These are phyloP conservation scores for Cyclotella baltica DNA, from an alignment of 108 stramenopile genomes.

Conservation along the genomic window DNA sequence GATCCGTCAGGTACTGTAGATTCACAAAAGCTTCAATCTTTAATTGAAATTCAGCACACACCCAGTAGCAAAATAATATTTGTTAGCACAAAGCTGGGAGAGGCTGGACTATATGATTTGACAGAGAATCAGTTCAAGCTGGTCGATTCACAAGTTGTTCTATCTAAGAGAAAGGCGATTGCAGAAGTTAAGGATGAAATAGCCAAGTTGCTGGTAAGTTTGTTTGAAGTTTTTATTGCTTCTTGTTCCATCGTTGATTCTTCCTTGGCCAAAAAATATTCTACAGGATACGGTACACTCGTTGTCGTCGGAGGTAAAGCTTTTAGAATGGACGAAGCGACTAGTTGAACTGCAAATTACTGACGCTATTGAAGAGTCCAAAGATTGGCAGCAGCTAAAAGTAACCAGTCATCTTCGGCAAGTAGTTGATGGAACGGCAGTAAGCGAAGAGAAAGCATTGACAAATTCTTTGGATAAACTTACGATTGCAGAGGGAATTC, in stretches of 20 bases:
- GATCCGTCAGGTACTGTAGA: not conserved
- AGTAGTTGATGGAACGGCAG: not conserved
- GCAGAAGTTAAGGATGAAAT: not conserved
- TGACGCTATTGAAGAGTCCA: not conserved
- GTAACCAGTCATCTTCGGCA: slow-evolving; percentile 1
- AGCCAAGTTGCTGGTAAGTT: not conserved
- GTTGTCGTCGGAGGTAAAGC: not conserved
- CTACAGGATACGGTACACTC: not conserved
- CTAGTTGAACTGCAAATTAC: not conserved
- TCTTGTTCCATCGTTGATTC: not conserved
- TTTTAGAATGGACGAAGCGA: not conserved
- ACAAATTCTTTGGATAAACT: slow-evolving; percentile 2
- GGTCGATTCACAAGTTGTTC: not conserved
- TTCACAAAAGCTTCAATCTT: not conserved
- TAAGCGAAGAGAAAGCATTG: not conserved
- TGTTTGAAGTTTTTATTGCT: not conserved
- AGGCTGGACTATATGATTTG: not conserved
- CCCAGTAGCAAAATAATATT: not conserved
- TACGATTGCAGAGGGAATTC: not conserved
- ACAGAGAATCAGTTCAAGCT: not conserved
- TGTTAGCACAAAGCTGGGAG: not conserved
- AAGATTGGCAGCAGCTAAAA: not conserved
- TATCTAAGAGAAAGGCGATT: not conserved
- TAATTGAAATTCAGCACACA: not conserved
- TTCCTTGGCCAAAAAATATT: not conserved